Evolutionary conservation across 2,329 filamentous ascomycete genomes (phyloP), one percentile per base, ranked within the genome.

Genomic region (Beauveria sp.): DNA sequence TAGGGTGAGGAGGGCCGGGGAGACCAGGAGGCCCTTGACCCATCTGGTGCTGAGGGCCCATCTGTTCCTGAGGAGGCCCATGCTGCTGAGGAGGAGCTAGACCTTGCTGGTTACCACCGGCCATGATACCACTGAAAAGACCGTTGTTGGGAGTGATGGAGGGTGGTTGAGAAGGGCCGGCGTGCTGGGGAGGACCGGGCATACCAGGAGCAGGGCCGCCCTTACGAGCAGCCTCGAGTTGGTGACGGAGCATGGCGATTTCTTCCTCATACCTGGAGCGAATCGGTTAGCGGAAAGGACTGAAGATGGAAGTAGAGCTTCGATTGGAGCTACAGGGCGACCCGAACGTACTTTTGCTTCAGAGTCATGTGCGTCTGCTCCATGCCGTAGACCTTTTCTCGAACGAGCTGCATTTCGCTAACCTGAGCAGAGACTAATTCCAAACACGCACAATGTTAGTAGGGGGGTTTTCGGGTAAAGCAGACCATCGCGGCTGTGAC

Each of bases 101-200:
- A 64, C 90, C 91, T 69, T 88, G 89, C 77, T 93, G 91, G 69
- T 88, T 90, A 65, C 84, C 86, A 66, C 93, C 93, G 61, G 93
- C 87, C 91, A 99, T 98, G 72, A 98, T 96, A 62, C 91, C 92
- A 67, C 91, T 92, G 72, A 99, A 98, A 46, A 98, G 83, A 71
- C 96, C 95, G 73, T 89, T 93, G 28, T 93, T 93, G 71, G 96
- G 90, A 31, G 92, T 91, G 67, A 98, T 90, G 55, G 91, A 93
- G 42, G 95, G 93, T 64, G 90, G 89, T 65, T 91, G 89, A 54
- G 90, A 87, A 62, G 91, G 89, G 49, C 88, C 91, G 63, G 85
- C 85, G 66, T 95, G 90, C 70, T 89, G 88, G 64, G 88, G 84
- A 46, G 87, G 87, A 18, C 86, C 88, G 65, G 83, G 83, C 70